Conservation (phyloP, 2,329 filamentous ascomycete genomes). For the Fusarium compactum region DNA sequence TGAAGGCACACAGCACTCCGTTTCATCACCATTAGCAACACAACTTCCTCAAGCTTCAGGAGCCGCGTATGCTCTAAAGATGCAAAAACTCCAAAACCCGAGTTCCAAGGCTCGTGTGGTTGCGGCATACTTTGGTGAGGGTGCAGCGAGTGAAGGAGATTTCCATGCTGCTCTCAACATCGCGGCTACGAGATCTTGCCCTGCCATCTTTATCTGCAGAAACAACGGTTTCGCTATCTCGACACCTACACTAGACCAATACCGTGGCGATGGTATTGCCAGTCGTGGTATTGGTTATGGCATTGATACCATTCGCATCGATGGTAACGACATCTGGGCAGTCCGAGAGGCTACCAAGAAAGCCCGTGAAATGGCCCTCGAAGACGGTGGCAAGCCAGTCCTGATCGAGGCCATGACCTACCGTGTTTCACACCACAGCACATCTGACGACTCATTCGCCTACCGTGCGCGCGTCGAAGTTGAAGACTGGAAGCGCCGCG, state of each 20-base stretch:
- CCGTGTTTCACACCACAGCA: slow-evolving; percentile 97
- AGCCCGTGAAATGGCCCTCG: slow-evolving; percentile 82
- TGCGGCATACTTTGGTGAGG: slow-evolving; percentile 90
- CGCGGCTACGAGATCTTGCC: slow-evolving; percentile 87
- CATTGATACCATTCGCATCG: slow-evolving; percentile 92
- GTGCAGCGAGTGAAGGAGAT: slow-evolving; percentile 89
- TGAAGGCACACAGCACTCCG: slow-evolving; percentile 72
- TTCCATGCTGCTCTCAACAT: slow-evolving; percentile 94
- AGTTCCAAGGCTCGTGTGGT: slow-evolving; percentile 75
- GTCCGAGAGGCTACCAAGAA: slow-evolving; percentile 83
- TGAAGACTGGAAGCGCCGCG: slow-evolving; percentile 91
- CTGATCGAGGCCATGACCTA: slow-evolving; percentile 98
- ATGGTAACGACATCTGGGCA: slow-evolving; percentile 95
- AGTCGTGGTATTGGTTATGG: slow-evolving; percentile 89
- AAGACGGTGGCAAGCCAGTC: slow-evolving; percentile 83
- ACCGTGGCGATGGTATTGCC: slow-evolving; percentile 91
- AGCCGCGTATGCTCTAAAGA: slow-evolving; percentile 87
- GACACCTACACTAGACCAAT: slow-evolving; percentile 90
- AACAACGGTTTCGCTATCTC: slow-evolving; percentile 95
- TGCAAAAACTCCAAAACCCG: slow-evolving; percentile 80
- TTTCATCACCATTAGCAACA: slow-evolving; percentile 85
- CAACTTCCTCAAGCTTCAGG: slow-evolving; percentile 91
- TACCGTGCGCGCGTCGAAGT: slow-evolving; percentile 95
- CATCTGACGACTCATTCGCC: slow-evolving; percentile 95
- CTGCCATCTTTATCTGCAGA: slow-evolving; percentile 88